Conservation (phyloP, 1,284 basidiomycete species). For the Cutaneotrichosporon curvatum region DNA sequence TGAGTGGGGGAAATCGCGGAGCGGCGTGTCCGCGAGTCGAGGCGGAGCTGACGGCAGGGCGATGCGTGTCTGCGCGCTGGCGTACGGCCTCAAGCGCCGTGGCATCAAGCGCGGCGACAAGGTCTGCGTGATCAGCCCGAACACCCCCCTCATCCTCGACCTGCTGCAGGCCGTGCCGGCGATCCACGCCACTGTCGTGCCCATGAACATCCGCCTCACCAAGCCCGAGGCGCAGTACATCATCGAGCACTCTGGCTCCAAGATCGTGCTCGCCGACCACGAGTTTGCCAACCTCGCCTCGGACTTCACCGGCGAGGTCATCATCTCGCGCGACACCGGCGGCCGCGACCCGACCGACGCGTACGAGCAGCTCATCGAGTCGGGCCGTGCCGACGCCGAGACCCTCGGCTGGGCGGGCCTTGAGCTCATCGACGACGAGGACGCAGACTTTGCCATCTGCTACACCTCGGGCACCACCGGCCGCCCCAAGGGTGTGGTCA, state of each 20-base stretch:
- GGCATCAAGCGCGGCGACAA: slow-evolving; percentile 71
- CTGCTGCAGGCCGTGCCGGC: slow-evolving; percentile 15
- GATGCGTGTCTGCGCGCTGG: slow-evolving; percentile 45
- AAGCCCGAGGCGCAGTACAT: slow-evolving; percentile 18
- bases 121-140: slow-evolving; percentile 54
- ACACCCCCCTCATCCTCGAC: slow-evolving; percentile 18
- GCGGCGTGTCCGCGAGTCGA: too few species aligned
- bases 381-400: slow-evolving; percentile 14
- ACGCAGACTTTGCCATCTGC: slow-evolving; percentile 16
- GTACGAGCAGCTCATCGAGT: slow-evolving; percentile 16
- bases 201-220: slow-evolving; percentile 17
- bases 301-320: slow-evolving; percentile 16
- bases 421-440: slow-evolving; percentile 17
- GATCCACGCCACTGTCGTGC: slow-evolving; percentile 15
- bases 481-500: slow-evolving; percentile 17
- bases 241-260: slow-evolving; percentile 14
- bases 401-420: slow-evolving; percentile 10
- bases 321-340: slow-evolving; percentile 12
- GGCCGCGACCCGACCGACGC: slow-evolving; percentile 13
- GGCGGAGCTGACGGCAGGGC: slow-evolving; percentile 17
- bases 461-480: slow-evolving; percentile 20
- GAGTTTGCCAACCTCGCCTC: slow-evolving; percentile 15
- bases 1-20: slow-evolving; percentile 8
- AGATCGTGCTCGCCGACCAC: slow-evolving; percentile 12
- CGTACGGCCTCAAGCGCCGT: slow-evolving; percentile 60